phyloP scores from a whole-genome alignment of 305 asterid genomes.

The Withania somnifera region DNA sequence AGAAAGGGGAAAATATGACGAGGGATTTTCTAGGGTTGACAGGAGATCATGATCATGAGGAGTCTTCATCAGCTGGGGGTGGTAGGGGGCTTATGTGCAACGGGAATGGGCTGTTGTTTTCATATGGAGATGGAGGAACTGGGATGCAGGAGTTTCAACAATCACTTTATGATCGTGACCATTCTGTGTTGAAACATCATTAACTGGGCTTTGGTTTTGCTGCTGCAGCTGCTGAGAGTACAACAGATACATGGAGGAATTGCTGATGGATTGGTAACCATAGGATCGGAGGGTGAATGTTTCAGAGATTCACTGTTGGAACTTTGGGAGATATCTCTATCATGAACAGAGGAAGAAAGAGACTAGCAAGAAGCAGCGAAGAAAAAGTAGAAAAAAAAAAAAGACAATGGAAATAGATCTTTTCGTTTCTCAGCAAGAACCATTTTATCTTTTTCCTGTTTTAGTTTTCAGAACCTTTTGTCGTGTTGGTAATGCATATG shows the following conservation, averaged over 20 bases:
- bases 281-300: neutral
- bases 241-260: constrained; percentile 42
- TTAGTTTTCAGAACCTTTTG: neutral
- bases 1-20: constrained; percentile 43
- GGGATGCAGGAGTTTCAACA: neutral
- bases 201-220: constrained; percentile 40
- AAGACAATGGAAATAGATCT: neutral
- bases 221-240: constrained; percentile 12
- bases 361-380: neutral
- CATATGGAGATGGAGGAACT: neutral
- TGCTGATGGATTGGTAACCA: constrained; percentile 21
- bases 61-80: constrained; percentile 9
- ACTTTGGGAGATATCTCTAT: neutral
- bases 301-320: constrained; percentile 1
- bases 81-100: neutral
- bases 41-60: constrained; percentile 21
- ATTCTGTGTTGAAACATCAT: constrained; percentile 32
- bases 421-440: neutral
- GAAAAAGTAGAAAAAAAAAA: neutral
- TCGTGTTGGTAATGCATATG: neutral
- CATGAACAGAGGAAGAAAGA: neutral
- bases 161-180: constrained; percentile 21
- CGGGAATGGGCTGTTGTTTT: neutral
- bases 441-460: neutral
- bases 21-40: constrained; percentile 71